Base-by-base conservation (phyloP, 2,329 filamentous ascomycete genomes). In the Xylariaceae sp. region DNA sequence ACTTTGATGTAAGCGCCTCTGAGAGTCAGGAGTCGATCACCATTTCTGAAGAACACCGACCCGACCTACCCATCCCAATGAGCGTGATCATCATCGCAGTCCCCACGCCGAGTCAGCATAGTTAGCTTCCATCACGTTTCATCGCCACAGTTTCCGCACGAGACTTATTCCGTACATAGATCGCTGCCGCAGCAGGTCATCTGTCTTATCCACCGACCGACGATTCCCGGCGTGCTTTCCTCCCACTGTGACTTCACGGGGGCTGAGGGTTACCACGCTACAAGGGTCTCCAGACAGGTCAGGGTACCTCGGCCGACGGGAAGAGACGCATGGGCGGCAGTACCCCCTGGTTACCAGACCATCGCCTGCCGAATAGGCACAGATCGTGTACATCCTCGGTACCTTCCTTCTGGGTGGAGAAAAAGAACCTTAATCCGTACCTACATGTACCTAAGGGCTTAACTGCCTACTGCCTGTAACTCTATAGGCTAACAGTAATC, bases 141-240 rank as follows among this genome's bases (percentile, higher is more conserved):
- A 23, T 34, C 15, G 34, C 49, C 44, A 11, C 58, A 51, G 37
- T 30, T 52, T 49, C 53, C 42, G 51, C 39, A 50, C 55, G 52
- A 60, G 58, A 50, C 57, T 51, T 59, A 30, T 35, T 35, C 4
- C 2, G 23, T 30, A 30, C 23, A 30, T 30, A 30, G 23, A 30
- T 8, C 17, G 45, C 5, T 52, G 23, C 44, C 49, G 39, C 49
- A n/a, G 17, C n/a, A 51, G 42, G 34, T 50, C 37, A 35, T 8
- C 58, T 53, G 44, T 48, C 37, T 39, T 7, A 44, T 15, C 34
- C 30, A 34, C 23, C 5, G n/a, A 34, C 23, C 5, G 13, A 55
- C 30, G 18, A 47, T 17, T 39, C 37, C 35, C 17, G 13, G 37
- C 11, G 23, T 35, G 42, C n/a, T n/a, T 15, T 30, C 23, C 23